Evolutionary conservation across 139 green algal species (phyloP).

Genomic region (Chloropicon primus): DNA sequence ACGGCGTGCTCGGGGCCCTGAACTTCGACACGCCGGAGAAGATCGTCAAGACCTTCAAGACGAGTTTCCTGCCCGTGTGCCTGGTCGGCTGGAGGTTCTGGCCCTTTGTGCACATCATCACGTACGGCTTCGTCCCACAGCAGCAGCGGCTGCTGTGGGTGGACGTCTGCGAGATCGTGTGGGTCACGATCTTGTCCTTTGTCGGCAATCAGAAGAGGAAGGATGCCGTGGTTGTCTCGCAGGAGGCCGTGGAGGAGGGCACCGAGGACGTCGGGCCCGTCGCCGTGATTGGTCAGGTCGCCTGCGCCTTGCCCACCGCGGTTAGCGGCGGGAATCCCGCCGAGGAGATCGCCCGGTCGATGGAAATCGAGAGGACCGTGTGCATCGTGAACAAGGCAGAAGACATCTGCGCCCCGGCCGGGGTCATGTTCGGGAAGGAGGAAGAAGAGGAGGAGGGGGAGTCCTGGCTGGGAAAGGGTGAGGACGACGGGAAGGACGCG

Average conservation of each 20-base stretch:
- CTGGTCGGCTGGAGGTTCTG: conserved; percentile 40
- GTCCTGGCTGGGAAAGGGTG: neutral
- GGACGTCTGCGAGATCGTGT: conserved; percentile 30
- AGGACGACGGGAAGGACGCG: no score
- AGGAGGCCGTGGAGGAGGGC: conserved; percentile 27
- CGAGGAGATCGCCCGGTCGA: neutral
- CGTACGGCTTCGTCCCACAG: conserved; percentile 29
- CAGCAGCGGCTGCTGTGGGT: conserved; percentile 42
- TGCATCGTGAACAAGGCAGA: neutral
- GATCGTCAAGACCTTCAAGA: conserved; percentile 10
- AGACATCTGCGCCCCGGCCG: neutral
- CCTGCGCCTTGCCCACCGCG: neutral
- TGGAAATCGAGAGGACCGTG: neutral
- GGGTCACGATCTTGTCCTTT: conserved; percentile 20
- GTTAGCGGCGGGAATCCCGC: neutral
- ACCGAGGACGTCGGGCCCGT: conserved; percentile 36
- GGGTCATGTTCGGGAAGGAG: neutral
- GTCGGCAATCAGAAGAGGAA: conserved; percentile 10
- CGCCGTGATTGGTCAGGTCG: conserved; percentile 19
- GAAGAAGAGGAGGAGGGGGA: neutral
- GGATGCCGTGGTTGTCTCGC: neutral
- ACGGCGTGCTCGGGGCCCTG: conserved; percentile 18
- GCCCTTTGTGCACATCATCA: conserved; percentile 35
- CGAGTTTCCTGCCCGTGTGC: conserved; percentile 16
- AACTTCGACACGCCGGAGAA: conserved; percentile 14